Percentiles rank a stretch among this genome's conserved stretches.
Evolutionary conservation across 306 rosid genomes (phyloP).

Genomic region (Urtica urens): DNA sequence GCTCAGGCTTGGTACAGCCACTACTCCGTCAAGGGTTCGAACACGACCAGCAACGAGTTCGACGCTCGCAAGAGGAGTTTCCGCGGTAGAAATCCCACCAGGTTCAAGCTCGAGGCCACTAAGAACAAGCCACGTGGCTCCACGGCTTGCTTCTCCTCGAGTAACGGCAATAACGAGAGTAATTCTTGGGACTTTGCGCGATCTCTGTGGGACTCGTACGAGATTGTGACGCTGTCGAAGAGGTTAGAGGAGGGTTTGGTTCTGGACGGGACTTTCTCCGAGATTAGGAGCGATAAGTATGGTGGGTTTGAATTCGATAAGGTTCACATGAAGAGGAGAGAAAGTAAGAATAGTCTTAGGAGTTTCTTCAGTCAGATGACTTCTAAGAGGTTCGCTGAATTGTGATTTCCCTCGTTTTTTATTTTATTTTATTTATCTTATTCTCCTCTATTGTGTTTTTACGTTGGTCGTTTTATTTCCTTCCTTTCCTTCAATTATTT

Average conservation of each 20-base stretch:
- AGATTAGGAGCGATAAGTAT: too few species aligned
- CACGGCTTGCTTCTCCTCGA: not conserved
- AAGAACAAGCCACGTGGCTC: slow-evolving; percentile 3
- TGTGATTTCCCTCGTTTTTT: slow-evolving; percentile 3
- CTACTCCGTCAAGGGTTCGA: slow-evolving; percentile 32
- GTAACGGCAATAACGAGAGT: not conserved
- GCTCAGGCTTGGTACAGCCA: slow-evolving; percentile 81
- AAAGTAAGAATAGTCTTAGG: slow-evolving; percentile 71
- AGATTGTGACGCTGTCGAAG: slow-evolving; percentile 63
- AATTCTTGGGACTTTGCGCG: slow-evolving; percentile 55
- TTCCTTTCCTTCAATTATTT: not conserved
- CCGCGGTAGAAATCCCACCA: slow-evolving; percentile 40
- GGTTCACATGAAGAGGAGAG: slow-evolving; percentile 24
- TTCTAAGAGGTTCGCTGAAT: slow-evolving; percentile 44
- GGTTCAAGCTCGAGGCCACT: slow-evolving; percentile 57
- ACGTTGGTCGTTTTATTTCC: not conserved
- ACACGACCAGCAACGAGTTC: slow-evolving; percentile 38
- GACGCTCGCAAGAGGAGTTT: slow-evolving; percentile 35
- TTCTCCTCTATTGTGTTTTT: not conserved
- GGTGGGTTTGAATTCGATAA: not conserved
- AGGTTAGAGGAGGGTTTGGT: slow-evolving; percentile 53
- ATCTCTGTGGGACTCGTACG: slow-evolving; percentile 87
- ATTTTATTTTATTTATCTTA: not conserved
- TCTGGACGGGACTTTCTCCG: slow-evolving; percentile 28
- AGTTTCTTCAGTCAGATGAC: slow-evolving; percentile 42